Conservation (phyloP, 23 red algal genomes). For the Chondrus crispus region DNA sequence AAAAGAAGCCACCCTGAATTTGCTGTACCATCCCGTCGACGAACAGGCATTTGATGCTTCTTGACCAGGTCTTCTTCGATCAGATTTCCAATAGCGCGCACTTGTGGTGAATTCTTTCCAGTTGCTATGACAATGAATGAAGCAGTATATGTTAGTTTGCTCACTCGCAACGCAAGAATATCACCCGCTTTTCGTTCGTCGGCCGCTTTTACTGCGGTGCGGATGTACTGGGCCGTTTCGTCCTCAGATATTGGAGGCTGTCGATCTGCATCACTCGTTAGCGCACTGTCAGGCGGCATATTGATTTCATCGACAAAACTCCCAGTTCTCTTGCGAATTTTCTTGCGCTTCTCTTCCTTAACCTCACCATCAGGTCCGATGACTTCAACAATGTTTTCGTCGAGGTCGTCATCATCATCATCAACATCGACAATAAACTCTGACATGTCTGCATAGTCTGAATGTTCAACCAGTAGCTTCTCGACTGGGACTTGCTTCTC, state of each 20-base stretch:
- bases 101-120: constrained; percentile 75
- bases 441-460: background rate
- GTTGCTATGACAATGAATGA: constrained; percentile 77
- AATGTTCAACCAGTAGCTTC: background rate
- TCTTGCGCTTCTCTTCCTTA: background rate
- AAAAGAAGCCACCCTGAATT: constrained; percentile 90
- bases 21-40: constrained; percentile 43
- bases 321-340: constrained; percentile 24
- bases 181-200: constrained; percentile 92
- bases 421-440: background rate
- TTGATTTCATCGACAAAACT: constrained; percentile 32
- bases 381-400: background rate
- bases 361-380: background rate
- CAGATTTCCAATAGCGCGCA: constrained; percentile 83
- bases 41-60: constrained; percentile 29
- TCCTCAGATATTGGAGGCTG: constrained; percentile 64
- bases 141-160: constrained; percentile 71
- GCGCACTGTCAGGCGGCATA: background rate
- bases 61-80: constrained; percentile 78
- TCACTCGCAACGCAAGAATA: constrained; percentile 76
- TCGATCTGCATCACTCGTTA: constrained; percentile 46
- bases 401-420: background rate
- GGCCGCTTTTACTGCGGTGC: constrained; percentile 65
- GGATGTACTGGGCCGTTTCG: constrained; percentile 34
- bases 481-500: no score